Conservation (phyloP, 2,329 filamentous ascomycete species). For the Trichoderma endophyticum region DNA sequence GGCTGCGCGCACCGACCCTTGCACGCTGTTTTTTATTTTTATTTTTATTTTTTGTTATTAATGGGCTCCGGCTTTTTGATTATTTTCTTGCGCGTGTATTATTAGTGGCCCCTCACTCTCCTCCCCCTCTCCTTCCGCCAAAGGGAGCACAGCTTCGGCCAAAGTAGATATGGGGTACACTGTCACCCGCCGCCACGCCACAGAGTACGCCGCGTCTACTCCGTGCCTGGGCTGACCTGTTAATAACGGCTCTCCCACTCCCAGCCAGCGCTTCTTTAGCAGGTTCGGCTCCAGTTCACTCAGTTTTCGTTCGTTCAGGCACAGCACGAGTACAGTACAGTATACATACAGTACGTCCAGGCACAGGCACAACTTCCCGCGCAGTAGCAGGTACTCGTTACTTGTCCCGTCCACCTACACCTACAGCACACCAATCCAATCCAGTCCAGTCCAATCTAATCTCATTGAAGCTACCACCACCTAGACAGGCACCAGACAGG, state of each 20-base stretch:
- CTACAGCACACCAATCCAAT: background rate
- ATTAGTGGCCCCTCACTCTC: background rate
- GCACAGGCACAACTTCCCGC: background rate
- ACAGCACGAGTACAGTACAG: background rate
- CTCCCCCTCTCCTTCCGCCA: background rate
- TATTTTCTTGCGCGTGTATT: conserved; percentile 11
- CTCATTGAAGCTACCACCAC: background rate
- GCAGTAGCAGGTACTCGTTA: background rate
- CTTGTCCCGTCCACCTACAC: background rate
- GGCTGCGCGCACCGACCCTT: conserved; percentile 8
- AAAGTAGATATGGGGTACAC: background rate
- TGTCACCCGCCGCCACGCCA: background rate
- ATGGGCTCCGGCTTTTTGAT: background rate
- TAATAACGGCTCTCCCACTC: background rate
- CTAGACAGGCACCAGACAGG: background rate
- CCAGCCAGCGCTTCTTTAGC: background rate
- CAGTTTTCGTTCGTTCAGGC: background rate
- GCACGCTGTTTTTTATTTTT: background rate
- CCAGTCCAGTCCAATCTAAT: background rate
- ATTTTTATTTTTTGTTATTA: background rate
- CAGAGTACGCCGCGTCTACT: background rate
- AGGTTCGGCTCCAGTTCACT: background rate
- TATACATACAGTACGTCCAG: background rate
- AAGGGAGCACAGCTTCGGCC: background rate
- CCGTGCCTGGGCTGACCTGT: background rate